phyloP scores from a whole-genome alignment of 1,284 basidiomycete species.

The Tremellales sp. region DNA sequence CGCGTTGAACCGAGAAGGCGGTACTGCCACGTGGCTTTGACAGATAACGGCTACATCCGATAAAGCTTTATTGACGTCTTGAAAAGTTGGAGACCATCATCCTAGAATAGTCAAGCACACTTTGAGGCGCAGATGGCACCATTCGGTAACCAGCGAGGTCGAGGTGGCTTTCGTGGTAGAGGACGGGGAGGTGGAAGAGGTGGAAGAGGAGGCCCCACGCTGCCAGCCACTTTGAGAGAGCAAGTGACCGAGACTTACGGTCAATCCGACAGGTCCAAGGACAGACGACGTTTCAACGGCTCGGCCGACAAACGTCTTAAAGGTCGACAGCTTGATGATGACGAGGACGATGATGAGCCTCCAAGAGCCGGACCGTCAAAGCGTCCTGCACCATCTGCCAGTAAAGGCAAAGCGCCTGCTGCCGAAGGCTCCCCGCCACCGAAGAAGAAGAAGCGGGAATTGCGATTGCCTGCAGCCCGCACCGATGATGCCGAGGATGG shows the following conservation, averaged over 20 bases:
- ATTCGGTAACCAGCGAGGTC: conserved; percentile 4
- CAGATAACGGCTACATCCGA: too few species aligned
- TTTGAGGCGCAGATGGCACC: conserved; percentile 6
- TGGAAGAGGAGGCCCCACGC: conserved; percentile 20
- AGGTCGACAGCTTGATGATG: too few species aligned
- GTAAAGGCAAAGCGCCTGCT: too few species aligned
- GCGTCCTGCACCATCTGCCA: too few species aligned
- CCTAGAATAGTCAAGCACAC: too few species aligned
- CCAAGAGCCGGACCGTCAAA: too few species aligned
- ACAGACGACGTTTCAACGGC: conserved; percentile 1
- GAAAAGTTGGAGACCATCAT: too few species aligned
- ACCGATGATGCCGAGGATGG: conserved; percentile 60
- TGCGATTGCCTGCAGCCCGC: conserved; percentile 36
- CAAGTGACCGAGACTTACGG: conserved; percentile 28
- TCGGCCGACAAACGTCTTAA: too few species aligned
- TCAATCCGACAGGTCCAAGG: conserved; percentile 8
- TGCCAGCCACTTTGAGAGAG: conserved; percentile 34
- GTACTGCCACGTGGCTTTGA: too few species aligned
- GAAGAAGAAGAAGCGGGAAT: conserved; percentile 27
- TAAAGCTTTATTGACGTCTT: too few species aligned
- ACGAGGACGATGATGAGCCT: neutral
- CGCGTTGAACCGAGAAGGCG: too few species aligned
- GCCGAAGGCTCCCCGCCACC: conserved; percentile 13
- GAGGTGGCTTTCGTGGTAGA: neutral
- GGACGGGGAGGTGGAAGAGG: conserved; percentile 3